Percentiles rank a stretch among this genome's conserved stretches.
These are phyloP conservation scores for Alternaria triticimaculans DNA, from an alignment of 2,329 filamentous ascomycete species.

Conservation along the genomic window DNA sequence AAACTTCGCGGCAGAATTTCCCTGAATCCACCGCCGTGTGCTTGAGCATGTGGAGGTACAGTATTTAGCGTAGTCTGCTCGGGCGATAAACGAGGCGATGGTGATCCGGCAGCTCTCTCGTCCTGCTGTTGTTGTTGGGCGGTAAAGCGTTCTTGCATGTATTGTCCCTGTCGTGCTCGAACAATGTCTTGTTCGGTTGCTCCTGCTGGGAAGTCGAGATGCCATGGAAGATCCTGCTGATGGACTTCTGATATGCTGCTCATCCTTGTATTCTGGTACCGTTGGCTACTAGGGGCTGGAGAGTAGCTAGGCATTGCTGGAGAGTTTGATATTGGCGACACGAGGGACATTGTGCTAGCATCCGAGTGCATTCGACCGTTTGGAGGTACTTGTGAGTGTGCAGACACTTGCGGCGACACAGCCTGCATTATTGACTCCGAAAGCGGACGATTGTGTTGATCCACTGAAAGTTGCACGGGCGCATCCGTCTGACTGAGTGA, in stretches of 20 bases:
- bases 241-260: constrained; percentile 45
- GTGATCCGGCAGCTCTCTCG: constrained; percentile 38
- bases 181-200: constrained; percentile 48
- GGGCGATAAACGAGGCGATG: constrained; percentile 37
- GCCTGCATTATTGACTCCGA: constrained; percentile 40
- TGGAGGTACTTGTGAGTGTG: constrained; percentile 32
- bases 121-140: constrained; percentile 42
- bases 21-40: constrained; percentile 38
- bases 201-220: constrained; percentile 43
- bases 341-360: constrained; percentile 35
- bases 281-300: constrained; percentile 22
- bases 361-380: constrained; percentile 36
- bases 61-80: constrained; percentile 26
- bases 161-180: constrained; percentile 44
- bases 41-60: constrained; percentile 17
- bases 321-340: constrained; percentile 40
- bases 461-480: constrained; percentile 6
- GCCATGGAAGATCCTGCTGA: constrained; percentile 40
- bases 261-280: constrained; percentile 40
- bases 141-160: constrained; percentile 43
- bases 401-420: constrained; percentile 44
- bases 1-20: constrained; percentile 44
- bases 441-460: constrained; percentile 27
- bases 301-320: constrained; percentile 22
- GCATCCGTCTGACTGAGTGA: constrained; percentile 17